A percentile compares a stretch with the other conserved stretches of the same genome.
phyloP scores from a whole-genome alignment of 2,329 filamentous ascomycete species.

The Pseudogymnoascus sp. region DNA sequence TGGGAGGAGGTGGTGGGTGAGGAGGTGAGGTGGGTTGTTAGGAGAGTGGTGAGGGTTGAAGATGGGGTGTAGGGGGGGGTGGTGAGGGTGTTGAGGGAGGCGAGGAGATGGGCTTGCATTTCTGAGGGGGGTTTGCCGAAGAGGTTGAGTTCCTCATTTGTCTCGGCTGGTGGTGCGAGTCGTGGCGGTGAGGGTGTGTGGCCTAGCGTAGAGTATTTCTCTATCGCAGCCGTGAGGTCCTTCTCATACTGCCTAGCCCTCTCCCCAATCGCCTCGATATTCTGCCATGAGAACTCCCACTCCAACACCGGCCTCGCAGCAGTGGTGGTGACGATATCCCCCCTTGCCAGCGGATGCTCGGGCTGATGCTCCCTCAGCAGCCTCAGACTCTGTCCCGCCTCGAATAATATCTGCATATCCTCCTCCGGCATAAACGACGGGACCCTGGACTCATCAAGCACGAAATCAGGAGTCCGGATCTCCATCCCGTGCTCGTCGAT shows the following conservation, averaged over 20 bases:
- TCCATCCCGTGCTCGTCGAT: conserved; percentile 55
- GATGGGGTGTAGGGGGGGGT: conserved; percentile 21
- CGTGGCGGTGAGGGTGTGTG: neutral
- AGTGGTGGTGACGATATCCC: conserved; percentile 41
- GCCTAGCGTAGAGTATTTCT: conserved; percentile 17
- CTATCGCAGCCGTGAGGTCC: conserved; percentile 34
- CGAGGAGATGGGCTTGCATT: conserved; percentile 43
- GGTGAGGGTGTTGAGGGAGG: conserved; percentile 45
- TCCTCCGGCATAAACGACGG: conserved; percentile 67
- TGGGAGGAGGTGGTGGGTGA: neutral
- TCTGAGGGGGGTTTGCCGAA: conserved; percentile 44
- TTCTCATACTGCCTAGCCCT: conserved; percentile 51
- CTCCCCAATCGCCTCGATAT: conserved; percentile 57
- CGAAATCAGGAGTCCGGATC: conserved; percentile 52
- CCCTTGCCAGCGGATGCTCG: conserved; percentile 58
- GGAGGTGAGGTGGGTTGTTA: conserved; percentile 23
- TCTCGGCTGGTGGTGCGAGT: neutral
- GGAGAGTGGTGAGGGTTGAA: conserved; percentile 19
- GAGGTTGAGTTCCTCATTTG: conserved; percentile 30
- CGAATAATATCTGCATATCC: conserved; percentile 66
- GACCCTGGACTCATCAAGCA: conserved; percentile 59
- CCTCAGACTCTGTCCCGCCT: conserved; percentile 69
- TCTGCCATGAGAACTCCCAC: conserved; percentile 68
- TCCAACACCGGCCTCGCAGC: conserved; percentile 49
- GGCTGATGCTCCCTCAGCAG: conserved; percentile 67